phyloP scores from a whole-genome alignment of 2,329 filamentous ascomycete species.

The Hawksworthiomyces lignivorus region DNA sequence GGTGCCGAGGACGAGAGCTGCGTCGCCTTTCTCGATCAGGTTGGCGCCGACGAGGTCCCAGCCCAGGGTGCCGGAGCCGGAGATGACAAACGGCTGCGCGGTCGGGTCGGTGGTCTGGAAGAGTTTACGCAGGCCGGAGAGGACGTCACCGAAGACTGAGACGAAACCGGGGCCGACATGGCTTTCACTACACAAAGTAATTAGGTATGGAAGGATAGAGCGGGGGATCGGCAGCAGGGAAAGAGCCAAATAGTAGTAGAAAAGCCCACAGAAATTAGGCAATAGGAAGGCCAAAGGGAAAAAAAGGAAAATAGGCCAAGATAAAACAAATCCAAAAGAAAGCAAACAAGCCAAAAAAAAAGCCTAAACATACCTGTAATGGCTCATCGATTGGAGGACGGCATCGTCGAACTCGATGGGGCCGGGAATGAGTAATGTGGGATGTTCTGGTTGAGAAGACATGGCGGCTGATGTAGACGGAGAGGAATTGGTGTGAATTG shows the following conservation, averaged over 20 bases:
- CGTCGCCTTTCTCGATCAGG: conserved; percentile 78
- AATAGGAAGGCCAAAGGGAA: too few relatives aligned
- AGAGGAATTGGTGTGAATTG: conserved; percentile 11
- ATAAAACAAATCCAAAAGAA: background rate
- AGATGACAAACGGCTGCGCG: conserved; percentile 87
- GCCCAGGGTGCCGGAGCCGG: conserved; percentile 88
- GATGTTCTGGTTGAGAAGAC: conserved; percentile 55
- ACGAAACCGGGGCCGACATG: conserved; percentile 89
- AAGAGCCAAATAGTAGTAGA: background rate
- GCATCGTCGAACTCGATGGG: conserved; percentile 99
- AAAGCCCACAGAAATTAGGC: too few relatives aligned
- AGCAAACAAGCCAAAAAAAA: background rate
- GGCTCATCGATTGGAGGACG: conserved; percentile 88
- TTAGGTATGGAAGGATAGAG: background rate
- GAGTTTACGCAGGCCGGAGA: conserved; percentile 81
- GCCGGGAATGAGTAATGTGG: conserved; percentile 86
- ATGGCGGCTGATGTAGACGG: conserved; percentile 32
- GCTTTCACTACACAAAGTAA: conserved; percentile 62
- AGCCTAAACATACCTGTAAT: conserved; percentile 60
- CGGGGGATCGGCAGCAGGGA: background rate
- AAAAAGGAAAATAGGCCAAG: background rate
- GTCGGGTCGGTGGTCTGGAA: conserved; percentile 81
- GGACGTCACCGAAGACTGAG: conserved; percentile 79
- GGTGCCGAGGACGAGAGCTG: conserved; percentile 87
- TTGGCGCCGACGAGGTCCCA: conserved; percentile 98